phyloP scores from a whole-genome alignment of 768 basidiomycete species.

The Kwoniella dejecticola region DNA sequence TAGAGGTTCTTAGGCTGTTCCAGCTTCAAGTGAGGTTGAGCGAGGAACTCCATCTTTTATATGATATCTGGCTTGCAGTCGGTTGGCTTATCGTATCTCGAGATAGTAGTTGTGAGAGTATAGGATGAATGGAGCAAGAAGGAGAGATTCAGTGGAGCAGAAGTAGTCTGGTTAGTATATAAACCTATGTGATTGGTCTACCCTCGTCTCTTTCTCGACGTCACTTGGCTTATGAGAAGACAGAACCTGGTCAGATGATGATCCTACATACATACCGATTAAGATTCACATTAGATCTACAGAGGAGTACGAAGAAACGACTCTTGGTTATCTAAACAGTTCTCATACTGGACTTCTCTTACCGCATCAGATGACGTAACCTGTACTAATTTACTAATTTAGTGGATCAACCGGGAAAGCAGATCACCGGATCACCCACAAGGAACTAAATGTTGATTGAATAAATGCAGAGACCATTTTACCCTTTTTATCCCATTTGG shows the following conservation, averaged over 20 bases:
- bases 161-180: no score
- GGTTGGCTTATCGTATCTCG: background rate
- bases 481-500: constrained; percentile 1
- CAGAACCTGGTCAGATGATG: constrained; percentile 1
- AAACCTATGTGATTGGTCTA: no score
- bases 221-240: no score
- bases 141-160: background rate
- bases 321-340: no score
- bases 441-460: no score
- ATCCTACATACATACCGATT: background rate
- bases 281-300: background rate
- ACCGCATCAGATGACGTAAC: constrained; percentile 3
- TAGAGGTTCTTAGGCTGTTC: constrained; percentile 43
- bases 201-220: no score
- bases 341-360: no score
- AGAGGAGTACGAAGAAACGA: no score
- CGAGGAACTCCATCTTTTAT: constrained; percentile 37
- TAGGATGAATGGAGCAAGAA: background rate
- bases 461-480: background rate
- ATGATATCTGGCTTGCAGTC: no score
- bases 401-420: background rate
- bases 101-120: background rate
- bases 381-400: no score
- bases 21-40: constrained; percentile 11
- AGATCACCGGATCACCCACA: constrained; percentile 4